phyloP scores from a whole-genome alignment of 805 yeast genomes.

The Tetrapisispora namnaoensis region DNA sequence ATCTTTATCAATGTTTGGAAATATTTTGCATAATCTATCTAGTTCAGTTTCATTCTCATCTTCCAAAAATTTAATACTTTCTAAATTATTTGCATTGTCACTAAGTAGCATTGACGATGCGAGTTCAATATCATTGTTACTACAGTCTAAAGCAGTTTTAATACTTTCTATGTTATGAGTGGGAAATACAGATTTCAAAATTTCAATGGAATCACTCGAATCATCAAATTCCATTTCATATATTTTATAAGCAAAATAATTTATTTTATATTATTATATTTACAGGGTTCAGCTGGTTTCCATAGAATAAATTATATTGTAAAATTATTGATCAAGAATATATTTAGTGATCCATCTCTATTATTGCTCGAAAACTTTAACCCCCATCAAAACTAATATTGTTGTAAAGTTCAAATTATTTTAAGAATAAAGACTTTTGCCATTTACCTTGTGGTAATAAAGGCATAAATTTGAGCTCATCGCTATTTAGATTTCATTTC shows the following conservation, averaged over 20 bases:
- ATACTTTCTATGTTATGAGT: slow-evolving; percentile 6
- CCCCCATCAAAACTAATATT: too few species aligned
- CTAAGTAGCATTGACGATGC: slow-evolving; percentile 2
- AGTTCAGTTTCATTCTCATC: not conserved
- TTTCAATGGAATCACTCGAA: not conserved
- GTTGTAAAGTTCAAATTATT: too few species aligned
- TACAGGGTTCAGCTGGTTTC: not conserved
- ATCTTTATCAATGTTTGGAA: slow-evolving; percentile 34
- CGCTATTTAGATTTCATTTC: not conserved
- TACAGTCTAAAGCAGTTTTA: slow-evolving; percentile 7
- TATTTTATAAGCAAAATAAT: not conserved
- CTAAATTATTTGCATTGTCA: not conserved
- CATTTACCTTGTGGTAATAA: too few species aligned
- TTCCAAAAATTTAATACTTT: not conserved
- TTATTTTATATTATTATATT: too few species aligned
- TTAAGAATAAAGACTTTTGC: too few species aligned
- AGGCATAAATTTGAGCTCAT: too few species aligned
- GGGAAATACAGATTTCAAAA: slow-evolving; percentile 17
- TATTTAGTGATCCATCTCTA: too few species aligned
- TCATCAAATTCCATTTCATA: not conserved
- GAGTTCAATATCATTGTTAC: slow-evolving; percentile 2
- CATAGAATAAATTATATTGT: too few species aligned
- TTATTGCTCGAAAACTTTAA: too few species aligned
- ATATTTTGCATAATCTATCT: slow-evolving; percentile 31
- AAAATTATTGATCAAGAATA: not conserved